Evolutionary conservation across 148 eudicot species (phyloP), one percentile per base, ranked within the genome.

Genomic region (Polygonum maritimum): DNA sequence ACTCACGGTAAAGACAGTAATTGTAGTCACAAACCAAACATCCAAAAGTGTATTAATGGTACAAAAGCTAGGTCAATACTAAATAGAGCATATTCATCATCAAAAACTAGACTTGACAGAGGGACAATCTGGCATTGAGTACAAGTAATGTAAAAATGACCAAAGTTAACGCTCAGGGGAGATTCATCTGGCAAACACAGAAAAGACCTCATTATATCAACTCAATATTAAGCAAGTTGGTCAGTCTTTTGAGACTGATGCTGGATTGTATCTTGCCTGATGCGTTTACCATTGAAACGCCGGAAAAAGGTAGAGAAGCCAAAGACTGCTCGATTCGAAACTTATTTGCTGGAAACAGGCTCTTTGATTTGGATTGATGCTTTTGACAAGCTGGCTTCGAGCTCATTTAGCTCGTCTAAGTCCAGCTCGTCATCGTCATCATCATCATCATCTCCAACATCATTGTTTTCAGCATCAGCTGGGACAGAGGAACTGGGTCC

Each of bases 301-400:
- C 57, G 14, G 54, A 49, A 13, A 51, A 51, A 18, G 14, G 18
- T 51, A 15, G 55, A 51, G 55, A 51, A 18, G 55, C 55, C 55
- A 44, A 44, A 55, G 62, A 63, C 70, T 11, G 40, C 70, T 35
- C 39, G 14, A 3, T 19, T 33, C 13, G n/a, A 67, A 0, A 38
- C 15, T n/a, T 67, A 67, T 67, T 18, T 14, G 71, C 76, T 58
- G 16, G 78, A 5, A 8, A 84, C 80, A 10, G 89, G 88, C 80
- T 90, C 89, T 2, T 79, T 88, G 60, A 86, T 90, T 71, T 85
- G 84, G 57, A 90, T 78, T 0, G 92, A 86, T 39, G 90, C 76
- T 80, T 76, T 85, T 1, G 94, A 83, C 71, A 89, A 81, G 80
- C 91, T 89, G 65, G 91, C 91, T 85, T 90, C 94, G 75, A 90